Evolutionary conservation across 1,139 yeast genomes (phyloP), one percentile per base, ranked within the genome.

Genomic region (Geotrichum restrictum): DNA sequence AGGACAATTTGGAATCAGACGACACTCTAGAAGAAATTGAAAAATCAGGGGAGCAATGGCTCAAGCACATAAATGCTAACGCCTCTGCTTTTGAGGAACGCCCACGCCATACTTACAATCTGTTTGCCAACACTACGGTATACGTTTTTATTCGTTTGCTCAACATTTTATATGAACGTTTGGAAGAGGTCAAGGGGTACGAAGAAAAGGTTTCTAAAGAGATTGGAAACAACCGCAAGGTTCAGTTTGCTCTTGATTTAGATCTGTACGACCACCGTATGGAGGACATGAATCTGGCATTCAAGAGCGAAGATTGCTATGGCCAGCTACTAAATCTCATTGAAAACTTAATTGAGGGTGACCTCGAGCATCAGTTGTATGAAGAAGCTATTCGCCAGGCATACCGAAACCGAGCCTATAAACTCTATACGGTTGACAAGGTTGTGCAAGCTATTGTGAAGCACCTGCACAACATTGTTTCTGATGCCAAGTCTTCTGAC

Each of bases 301-400:
- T 91, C 61, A 75, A 75, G 34, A 88, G 88, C 16, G 83, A 83
- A 61, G 74, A 79, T 60, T 85, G 94, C 53, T 94, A 93, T 67
- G 71, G 75, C 38, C 97, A 93, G 69, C 79, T 89, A 18, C 74
- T 93, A 56, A 74, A 74, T 1, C 74, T 93, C 55, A 80, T 95
- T 52, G 89, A 82, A 61, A 80, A 82, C 59, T 74, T 91, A 51
- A 86, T 94, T 59, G 95, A 88, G 63, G 96, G 96, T 29, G 95
- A 89, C 40, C 74, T 93, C 51, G 98, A 93, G 63, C 96, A 89
- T 60, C 95, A 86, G 68, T 85, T 94, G 87, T 93, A 87, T 67
- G 99, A 93, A 72, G 98, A 93, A 68, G 79, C 96, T 22, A 73
- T 94, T 57, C 88, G 99, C 60, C 97, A 91, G 74, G 97, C 95